Evolutionary conservation across 2,329 filamentous ascomycete species (phyloP), one percentile per base, ranked within the genome.

Genomic region (Aureobasidium sp.): DNA sequence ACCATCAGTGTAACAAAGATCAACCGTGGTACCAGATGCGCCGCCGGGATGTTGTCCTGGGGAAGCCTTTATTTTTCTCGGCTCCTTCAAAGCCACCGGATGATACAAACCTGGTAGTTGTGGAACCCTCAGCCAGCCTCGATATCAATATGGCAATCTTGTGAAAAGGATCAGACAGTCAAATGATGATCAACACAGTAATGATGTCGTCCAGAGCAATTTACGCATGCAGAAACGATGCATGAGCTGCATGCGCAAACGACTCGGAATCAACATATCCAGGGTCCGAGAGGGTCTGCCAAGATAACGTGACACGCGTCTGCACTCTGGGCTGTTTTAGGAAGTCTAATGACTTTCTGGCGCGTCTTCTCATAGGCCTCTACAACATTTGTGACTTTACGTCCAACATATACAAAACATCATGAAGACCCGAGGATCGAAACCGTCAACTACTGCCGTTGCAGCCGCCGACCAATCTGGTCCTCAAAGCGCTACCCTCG

Each of bases 341-440:
- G 63, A 47, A 65, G 47, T 59, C 10, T 65, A 31, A 65, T 65
- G 33, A 27, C 51, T 58, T 50, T 51, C 29, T 51, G 18, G 8
- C 61, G 61, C 61, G 61, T 64, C 53, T 33, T 25, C 33, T 51
- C 36, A 20, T 9, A 45, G 16, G 50, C 25, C 23, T 43, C 31
- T 31, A 29, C 23, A 58, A 25, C 43, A 63, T 51, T 27, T 29
- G 38, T 48, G n/a, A n/a, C n/a, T n/a, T n/a, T n/a, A n/a, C n/a
- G n/a, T n/a, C 29, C 40, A 53, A 27, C 20, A 56, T 23, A 25
- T 9, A 27, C 18, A 43, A 20, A 27, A 67, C 9, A 29, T 7
- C 20, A 75, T 76, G 74, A 75, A 72, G 61, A 76, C 73, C 25
- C 72, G 76, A 59, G 70, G 72, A 36, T 75, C 65, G 33, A 71